Base-by-base conservation (phyloP, 2,329 filamentous ascomycete species). In the Sordariomycetes sp. region DNA sequence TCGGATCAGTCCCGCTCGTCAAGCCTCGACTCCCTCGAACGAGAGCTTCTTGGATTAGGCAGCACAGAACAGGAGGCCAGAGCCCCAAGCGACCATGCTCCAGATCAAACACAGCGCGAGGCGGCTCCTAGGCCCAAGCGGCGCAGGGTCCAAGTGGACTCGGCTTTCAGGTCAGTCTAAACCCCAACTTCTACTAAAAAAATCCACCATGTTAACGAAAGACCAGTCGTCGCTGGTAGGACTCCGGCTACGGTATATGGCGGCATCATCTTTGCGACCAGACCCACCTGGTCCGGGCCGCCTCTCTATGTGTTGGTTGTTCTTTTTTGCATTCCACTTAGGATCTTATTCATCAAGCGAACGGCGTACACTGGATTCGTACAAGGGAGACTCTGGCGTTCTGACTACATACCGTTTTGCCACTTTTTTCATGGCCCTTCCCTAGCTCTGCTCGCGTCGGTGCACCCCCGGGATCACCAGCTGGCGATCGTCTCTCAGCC, bases 161-260 rank as follows among this genome's bases (percentile, higher is more conserved):
- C 38, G 8, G 38, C 38, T 3, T 40, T 37, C 31, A 40, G 31
- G 38, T 40, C 34, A 29, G 34, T n/a, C 10, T 30, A 12, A 9
- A 30, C 8, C 28, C n/a, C 20, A 8, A 10, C 17, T 16, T 30
- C 19, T n/a, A 8, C 12, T 15, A 8, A n/a, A 9, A 3, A 14
- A 3, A 9, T 14, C 8, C 25, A 5, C 8, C n/a, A n/a, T 28
- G n/a, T n/a, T 8, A 28, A 30, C 21, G 31, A 4, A n/a, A 21
- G 8, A 8, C 15, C 21, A 38, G 34, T 33, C 38, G 34, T 20
- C 38, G 38, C 17, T 37, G 34, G 38, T 40, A 18, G 24, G 12
- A 32, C 10, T 32, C 12, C 30, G 30, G 17, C 19, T 18, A n/a
- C 16, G 25, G 25, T 3, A 9, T 28, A 8, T 28, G 14, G 8